Evolutionary conservation across 1,139 yeast genomes (phyloP).

Genomic region (Hyphopichia burtonii): DNA sequence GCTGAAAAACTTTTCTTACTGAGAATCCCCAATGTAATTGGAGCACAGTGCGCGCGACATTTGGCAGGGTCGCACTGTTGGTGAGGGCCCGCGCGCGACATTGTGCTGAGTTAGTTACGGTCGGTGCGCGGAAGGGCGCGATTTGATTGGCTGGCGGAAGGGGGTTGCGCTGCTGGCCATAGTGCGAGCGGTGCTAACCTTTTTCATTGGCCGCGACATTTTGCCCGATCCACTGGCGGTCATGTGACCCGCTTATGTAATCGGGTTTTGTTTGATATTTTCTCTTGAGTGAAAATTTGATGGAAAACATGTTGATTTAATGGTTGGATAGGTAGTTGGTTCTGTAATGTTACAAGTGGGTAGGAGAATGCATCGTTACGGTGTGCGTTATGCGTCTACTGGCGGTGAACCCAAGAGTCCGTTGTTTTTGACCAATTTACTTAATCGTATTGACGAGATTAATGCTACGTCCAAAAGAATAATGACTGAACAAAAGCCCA

Average conservation of each 20-base stretch:
- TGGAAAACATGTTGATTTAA: too few species aligned
- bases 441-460: constrained; percentile 35
- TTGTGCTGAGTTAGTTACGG: neutral
- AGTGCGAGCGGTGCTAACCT: neutral
- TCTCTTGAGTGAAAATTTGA: too few species aligned
- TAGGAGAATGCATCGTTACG: neutral
- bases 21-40: constrained; percentile 4
- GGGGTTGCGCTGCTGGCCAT: too few species aligned
- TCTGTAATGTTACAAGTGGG: neutral
- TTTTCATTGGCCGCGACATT: neutral
- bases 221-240: too few species aligned
- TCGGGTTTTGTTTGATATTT: constrained; percentile 4
- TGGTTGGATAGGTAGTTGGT: too few species aligned
- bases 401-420: too few species aligned
- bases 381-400: too few species aligned
- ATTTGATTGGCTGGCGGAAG: constrained; percentile 6
- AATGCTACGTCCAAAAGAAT: constrained; percentile 16
- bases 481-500: neutral
- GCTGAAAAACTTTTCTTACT: neutral
- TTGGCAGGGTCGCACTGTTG: neutral
- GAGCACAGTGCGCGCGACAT: neutral
- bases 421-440: constrained; percentile 15
- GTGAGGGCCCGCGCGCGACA: too few species aligned
- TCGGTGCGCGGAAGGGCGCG: neutral
- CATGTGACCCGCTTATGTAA: neutral